A percentile compares a stretch with the other conserved stretches of the same genome.
These are phyloP conservation scores for Hypomontagnella monticulosa DNA, from an alignment of 495 filamentous ascomycete species.

Conservation along the genomic window DNA sequence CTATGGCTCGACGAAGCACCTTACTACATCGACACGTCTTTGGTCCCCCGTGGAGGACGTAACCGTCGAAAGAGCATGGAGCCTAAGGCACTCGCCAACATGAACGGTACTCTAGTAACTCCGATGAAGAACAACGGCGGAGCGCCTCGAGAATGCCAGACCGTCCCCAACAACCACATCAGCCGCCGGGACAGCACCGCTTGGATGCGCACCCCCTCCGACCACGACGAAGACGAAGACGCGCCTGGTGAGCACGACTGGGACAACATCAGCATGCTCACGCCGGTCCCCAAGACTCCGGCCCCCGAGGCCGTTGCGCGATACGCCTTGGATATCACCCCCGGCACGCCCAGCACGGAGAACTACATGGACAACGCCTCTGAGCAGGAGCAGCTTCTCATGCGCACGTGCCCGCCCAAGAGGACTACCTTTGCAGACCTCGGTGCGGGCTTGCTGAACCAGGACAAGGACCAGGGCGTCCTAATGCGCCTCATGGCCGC, in stretches of 20 bases:
- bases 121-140: constrained; percentile 45
- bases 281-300: constrained; percentile 63
- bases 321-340: constrained; percentile 53
- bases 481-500: constrained; percentile 76
- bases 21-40: constrained; percentile 76
- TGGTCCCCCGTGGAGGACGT: constrained; percentile 77
- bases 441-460: constrained; percentile 47
- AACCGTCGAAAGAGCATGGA: constrained; percentile 93
- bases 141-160: constrained; percentile 51
- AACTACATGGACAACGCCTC: constrained; percentile 23
- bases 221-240: constrained; percentile 54
- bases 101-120: constrained; percentile 71
- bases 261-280: constrained; percentile 50
- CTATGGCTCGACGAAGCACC: constrained; percentile 75
- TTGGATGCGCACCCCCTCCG: constrained; percentile 58
- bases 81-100: constrained; percentile 76
- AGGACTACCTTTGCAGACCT: constrained; percentile 57
- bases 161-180: constrained; percentile 53
- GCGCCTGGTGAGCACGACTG: constrained; percentile 51
- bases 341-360: constrained; percentile 43
- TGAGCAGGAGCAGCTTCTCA: constrained; percentile 64
- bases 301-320: constrained; percentile 58
- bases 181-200: constrained; percentile 61
- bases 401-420: constrained; percentile 79
- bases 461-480: constrained; percentile 60